A percentile compares a stretch with the other conserved stretches of the same genome.
Evolutionary conservation across 176 grass and related monocot genomes (phyloP).

Genomic region (Puya raimondii): DNA sequence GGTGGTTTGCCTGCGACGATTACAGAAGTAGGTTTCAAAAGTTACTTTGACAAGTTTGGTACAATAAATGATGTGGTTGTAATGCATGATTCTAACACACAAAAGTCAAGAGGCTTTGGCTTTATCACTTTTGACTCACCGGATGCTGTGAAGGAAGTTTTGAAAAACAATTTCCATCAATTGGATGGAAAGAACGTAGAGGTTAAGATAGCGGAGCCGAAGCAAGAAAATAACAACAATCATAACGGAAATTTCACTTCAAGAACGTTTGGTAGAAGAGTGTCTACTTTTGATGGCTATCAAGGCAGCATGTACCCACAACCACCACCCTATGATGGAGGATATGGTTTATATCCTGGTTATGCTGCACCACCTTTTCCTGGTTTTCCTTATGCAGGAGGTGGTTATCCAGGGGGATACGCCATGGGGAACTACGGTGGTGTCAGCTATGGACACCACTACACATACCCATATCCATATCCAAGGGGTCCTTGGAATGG

Average conservation of each 20-base stretch:
- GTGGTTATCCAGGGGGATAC: background rate
- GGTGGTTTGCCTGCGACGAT: constrained; percentile 18
- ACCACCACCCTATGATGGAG: background rate
- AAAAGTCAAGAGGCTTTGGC: constrained; percentile 18
- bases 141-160: background rate
- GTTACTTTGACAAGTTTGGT: constrained; percentile 18
- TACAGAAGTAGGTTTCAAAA: constrained; percentile 5
- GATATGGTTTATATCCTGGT: constrained; percentile 6
- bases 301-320: background rate
- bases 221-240: constrained; percentile 2
- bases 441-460: background rate
- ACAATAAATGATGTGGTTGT: constrained; percentile 11
- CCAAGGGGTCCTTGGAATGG: constrained; percentile 2
- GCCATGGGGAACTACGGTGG: constrained; percentile 3
- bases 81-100: constrained; percentile 16
- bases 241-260: background rate
- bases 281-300: background rate
- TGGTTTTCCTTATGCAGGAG: constrained; percentile 4
- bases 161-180: constrained; percentile 15
- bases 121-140: constrained; percentile 18
- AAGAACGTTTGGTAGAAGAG: background rate
- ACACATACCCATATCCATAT: background rate
- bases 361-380: constrained; percentile 1
- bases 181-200: constrained; percentile 20
- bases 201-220: constrained; percentile 20